Conservation (phyloP, 2,329 filamentous ascomycete species). For the Penicillium verrucosum region DNA sequence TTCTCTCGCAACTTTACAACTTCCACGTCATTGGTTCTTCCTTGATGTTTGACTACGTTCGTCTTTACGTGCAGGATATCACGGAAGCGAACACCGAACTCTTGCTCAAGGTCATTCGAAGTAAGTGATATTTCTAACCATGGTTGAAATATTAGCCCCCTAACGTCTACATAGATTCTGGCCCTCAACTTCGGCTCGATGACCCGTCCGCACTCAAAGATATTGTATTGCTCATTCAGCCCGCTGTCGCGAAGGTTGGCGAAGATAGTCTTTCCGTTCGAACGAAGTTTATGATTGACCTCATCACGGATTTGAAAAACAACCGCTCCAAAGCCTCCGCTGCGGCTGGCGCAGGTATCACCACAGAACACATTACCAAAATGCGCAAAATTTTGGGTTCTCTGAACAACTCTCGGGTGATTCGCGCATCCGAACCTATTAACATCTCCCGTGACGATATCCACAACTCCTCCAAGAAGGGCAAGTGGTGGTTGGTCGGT, state of each 20-base stretch:
- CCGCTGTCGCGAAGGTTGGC: constrained; percentile 64
- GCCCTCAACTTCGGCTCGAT: constrained; percentile 79
- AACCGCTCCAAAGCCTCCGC: constrained; percentile 77
- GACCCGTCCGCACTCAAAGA: constrained; percentile 86
- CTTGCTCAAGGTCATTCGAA: constrained; percentile 76
- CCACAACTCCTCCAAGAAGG: constrained; percentile 75
- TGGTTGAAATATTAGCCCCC: constrained; percentile 1
- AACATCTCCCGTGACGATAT: constrained; percentile 80
- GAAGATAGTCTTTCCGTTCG: constrained; percentile 73
- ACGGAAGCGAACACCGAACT: constrained; percentile 87
- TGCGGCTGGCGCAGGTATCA: constrained; percentile 65
- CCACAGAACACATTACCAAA: constrained; percentile 75
- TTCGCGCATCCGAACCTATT: constrained; percentile 76
- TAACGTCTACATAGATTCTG: constrained; percentile 53
- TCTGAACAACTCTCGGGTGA: constrained; percentile 60
- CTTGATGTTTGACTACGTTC: constrained; percentile 87
- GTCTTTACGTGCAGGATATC: constrained; percentile 68
- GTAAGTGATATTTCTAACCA: constrained; percentile 29
- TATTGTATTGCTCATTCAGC: constrained; percentile 75
- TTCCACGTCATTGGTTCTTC: constrained; percentile 82
- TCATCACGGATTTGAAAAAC: constrained; percentile 90
- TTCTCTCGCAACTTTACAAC: constrained; percentile 84
- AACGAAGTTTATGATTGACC: constrained; percentile 97
- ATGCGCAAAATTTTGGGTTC: constrained; percentile 87
- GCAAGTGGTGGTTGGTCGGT: constrained; percentile 98